Evolutionary conservation across 371 early-diverging fungal species (phyloP).

Genomic region (Mortierella sp.): DNA sequence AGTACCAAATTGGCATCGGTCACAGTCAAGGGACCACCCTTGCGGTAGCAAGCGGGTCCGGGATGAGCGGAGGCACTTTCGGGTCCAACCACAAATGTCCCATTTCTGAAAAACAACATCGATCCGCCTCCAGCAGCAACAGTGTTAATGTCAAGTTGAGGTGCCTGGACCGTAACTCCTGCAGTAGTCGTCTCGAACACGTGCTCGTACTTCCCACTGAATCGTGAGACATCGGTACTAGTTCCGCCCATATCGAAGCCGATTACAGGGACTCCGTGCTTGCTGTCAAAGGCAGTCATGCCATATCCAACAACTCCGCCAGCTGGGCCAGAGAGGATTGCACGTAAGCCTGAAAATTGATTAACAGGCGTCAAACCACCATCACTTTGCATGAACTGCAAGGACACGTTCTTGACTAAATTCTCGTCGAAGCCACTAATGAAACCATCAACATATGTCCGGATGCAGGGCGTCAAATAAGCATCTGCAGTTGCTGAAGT

Average conservation of each 20-base stretch:
- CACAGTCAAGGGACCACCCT: constrained; percentile 92
- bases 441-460: constrained; percentile 87
- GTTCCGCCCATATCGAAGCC: constrained; percentile 99
- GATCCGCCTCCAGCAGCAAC: constrained; percentile 98
- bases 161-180: constrained; percentile 95
- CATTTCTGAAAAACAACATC: constrained; percentile 92
- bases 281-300: constrained; percentile 77
- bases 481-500: constrained; percentile 93
- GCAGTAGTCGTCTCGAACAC: constrained; percentile 96
- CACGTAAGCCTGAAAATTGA: constrained; percentile 87
- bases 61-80: constrained; percentile 96
- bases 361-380: constrained; percentile 92
- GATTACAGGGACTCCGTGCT: constrained; percentile 79
- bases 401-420: constrained; percentile 68
- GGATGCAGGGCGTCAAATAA: constrained; percentile 93
- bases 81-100: constrained; percentile 96
- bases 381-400: constrained; percentile 98
- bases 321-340: constrained; percentile 96
- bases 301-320: constrained; percentile 97
- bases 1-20: constrained; percentile 95
- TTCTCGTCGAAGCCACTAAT: constrained; percentile 88
- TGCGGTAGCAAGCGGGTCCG: constrained; percentile 95
- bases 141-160: constrained; percentile 96
- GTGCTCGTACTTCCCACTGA: constrained; percentile 91
- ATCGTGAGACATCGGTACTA: constrained; percentile 96